Base-by-base conservation (phyloP, 805 yeast genomes). In the Wickerhamomyces rabaulensis region DNA sequence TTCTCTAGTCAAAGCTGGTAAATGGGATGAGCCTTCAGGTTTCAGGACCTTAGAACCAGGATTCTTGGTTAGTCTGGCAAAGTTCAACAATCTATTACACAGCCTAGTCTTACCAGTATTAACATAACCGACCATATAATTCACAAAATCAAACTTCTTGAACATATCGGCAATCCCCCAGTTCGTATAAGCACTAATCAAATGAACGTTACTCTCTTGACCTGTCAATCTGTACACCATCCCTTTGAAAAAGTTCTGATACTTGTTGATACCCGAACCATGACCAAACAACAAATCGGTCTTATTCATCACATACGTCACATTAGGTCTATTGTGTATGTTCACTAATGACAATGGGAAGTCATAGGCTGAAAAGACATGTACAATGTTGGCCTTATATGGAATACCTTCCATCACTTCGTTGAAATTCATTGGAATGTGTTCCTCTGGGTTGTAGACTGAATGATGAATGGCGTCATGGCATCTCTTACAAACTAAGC, bases 1-100 rank as follows among this genome's bases (percentile, higher is more conserved):
- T 4, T 69, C 73, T 56, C 87, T 72, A 0, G 96, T 89, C 60
- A 82, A 78, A 23, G 89, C 89, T 0, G 96, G 96, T 40, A 84
- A 64, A 44, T 65, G 65, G 1, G 71, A 68, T 0, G 70, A 69
- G 2, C 73, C 73, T 1, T 62, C 59, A 6, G 48, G 49, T 23
- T 64, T 64, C 10, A 41, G 23, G 12, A 46, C 42, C 38, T 37
- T 48, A 3, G 49, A 33, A 0, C 49, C 51, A 3, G 51, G 50
- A 4, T 21, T 17, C 10, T 26, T 48, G 10, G 39, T 13, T n/a
- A 43, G 48, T 19, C 43, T 47, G 1, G 54, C 43, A 9, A 48
- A 40, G 35, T 57, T 53, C 74, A 76, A 50, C 17, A 84, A 52
- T 17, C 79, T 56, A 52, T 74, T 76, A 1, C 84, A 69, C 33